Evolutionary conservation across 2,329 filamentous ascomycete species (phyloP).

Genomic region (Verruconis gallopava): DNA sequence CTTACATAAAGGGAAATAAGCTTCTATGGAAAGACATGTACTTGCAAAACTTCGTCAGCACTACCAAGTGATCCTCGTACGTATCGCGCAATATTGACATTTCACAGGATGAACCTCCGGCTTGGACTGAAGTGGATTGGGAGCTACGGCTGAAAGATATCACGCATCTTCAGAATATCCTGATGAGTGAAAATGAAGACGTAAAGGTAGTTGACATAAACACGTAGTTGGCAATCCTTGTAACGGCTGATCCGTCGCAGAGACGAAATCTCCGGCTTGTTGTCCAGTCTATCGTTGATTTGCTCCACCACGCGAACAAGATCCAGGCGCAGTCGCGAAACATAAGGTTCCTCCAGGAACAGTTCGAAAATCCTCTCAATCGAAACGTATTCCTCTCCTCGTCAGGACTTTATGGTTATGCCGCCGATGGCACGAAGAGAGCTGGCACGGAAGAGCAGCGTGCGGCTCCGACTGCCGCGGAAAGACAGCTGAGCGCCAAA

Average conservation of each 20-base stretch:
- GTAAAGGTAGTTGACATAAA: constrained; percentile 1
- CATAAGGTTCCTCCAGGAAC: constrained; percentile 21
- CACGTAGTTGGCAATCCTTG: neutral
- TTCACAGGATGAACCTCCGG: constrained; percentile 27
- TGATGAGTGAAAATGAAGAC: constrained; percentile 14
- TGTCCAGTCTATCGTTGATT: constrained; percentile 13
- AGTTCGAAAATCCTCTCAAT: constrained; percentile 36
- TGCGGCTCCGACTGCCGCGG: constrained; percentile 26
- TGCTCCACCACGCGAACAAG: constrained; percentile 34
- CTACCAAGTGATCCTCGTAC: neutral
- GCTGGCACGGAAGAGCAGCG: constrained; percentile 33
- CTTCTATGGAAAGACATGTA: constrained; percentile 52
- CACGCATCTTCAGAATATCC: constrained; percentile 15
- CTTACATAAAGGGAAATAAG: constrained; percentile 44
- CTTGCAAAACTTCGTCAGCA: constrained; percentile 39
- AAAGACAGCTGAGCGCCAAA: constrained; percentile 54
- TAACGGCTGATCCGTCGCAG: neutral
- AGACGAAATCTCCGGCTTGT: constrained; percentile 9
- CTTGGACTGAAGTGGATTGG: constrained; percentile 21
- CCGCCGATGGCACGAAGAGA: constrained; percentile 15
- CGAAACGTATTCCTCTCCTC: constrained; percentile 48
- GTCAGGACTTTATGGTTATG: constrained; percentile 46
- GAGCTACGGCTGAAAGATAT: constrained; percentile 14
- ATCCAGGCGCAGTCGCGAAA: constrained; percentile 34
- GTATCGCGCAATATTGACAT: neutral